These are phyloP conservation scores for Tuber indicum DNA, from an alignment of 495 filamentous ascomycete species.

Conservation along the genomic window DNA sequence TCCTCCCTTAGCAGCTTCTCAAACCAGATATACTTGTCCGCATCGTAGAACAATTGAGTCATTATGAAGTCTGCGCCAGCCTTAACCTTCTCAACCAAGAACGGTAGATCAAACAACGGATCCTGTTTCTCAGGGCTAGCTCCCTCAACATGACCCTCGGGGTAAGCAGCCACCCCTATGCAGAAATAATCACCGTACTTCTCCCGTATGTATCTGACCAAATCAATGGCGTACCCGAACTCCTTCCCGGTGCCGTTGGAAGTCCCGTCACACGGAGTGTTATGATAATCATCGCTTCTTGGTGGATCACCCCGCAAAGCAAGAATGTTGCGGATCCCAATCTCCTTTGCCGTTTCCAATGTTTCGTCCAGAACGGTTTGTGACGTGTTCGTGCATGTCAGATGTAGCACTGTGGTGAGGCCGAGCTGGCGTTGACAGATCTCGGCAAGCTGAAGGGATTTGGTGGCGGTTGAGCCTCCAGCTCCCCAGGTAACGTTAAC, in stretches of 20 bases:
- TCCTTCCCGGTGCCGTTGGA: constrained; percentile 53
- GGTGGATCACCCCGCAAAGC: constrained; percentile 93
- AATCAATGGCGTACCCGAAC: constrained; percentile 82
- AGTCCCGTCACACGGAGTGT: constrained; percentile 27
- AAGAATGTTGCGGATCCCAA: constrained; percentile 90
- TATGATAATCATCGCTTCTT: constrained; percentile 73
- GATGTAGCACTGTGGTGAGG: constrained; percentile 88
- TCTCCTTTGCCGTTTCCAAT: constrained; percentile 81
- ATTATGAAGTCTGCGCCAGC: constrained; percentile 97
- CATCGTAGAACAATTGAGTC: constrained; percentile 97
- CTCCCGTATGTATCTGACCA: constrained; percentile 81
- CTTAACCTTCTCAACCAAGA: constrained; percentile 79
- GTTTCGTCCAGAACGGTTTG: constrained; percentile 77
- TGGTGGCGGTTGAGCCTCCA: constrained; percentile 79
- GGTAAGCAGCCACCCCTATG: constrained; percentile 88
- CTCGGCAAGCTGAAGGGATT: constrained; percentile 90
- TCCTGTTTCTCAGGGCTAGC: constrained; percentile 64
- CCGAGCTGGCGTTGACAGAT: constrained; percentile 86
- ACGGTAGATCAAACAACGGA: constrained; percentile 73
- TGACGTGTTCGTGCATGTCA: constrained; percentile 98
- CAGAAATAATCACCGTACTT: constrained; percentile 93
- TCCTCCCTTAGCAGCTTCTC: constrained; percentile 73
- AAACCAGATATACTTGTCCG: constrained; percentile 69
- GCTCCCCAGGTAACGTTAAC: constrained; percentile 98
- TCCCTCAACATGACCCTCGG: constrained; percentile 93